Evolutionary conservation across 2,329 filamentous ascomycete species (phyloP), one percentile per base, ranked within the genome.

Genomic region (Scedosporium boydii): DNA sequence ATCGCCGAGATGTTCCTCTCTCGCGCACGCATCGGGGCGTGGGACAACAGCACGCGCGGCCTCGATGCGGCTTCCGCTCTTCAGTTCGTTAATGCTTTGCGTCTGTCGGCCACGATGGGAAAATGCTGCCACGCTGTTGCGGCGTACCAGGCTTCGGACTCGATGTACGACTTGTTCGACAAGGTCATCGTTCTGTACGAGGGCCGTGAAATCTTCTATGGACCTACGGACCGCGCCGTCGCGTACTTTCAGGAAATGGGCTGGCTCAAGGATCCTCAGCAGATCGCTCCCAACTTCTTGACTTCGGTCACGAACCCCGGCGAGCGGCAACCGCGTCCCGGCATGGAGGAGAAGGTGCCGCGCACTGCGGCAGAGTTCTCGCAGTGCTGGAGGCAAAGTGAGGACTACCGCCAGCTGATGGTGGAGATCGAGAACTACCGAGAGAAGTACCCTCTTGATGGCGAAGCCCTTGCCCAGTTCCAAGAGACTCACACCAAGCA

Each of bases 1-100:
- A 93, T 95, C 64, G 89, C 89, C 0, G 91, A 95, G 72, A 90
- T 90, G 77, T 88, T 93, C 83, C 80, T 90, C 58, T 90, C 88
- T 2, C 86, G 85, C 62, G 87, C 86, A 6, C 87, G 87, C 34
- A 79, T 93, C 14, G 78, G 88, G 34, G 87, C 84, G 0, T 95
- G 89, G 88, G 88, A 91, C 69, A 91, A 91, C 73, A 84, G 81
- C 38, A 89, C 87, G 1, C 82, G 87, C 44, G 87, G 87, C 46
- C 77, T 90, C 3, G 87, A 90, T 64, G 83, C 86, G 10, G 86
- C 82, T 34, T 89, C 86, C 0, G 87, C 86, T 2, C 78, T 88
- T 6, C 86, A 88, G 67, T 89, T 85, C 66, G 78, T 79, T 67
- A 86, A 85, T 69, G 89, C 87, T 1, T 78, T 96, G 1, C 86